These are phyloP conservation scores for Penicilliopsis zonata DNA, from an alignment of 495 filamentous ascomycete species.

Conservation along the genomic window DNA sequence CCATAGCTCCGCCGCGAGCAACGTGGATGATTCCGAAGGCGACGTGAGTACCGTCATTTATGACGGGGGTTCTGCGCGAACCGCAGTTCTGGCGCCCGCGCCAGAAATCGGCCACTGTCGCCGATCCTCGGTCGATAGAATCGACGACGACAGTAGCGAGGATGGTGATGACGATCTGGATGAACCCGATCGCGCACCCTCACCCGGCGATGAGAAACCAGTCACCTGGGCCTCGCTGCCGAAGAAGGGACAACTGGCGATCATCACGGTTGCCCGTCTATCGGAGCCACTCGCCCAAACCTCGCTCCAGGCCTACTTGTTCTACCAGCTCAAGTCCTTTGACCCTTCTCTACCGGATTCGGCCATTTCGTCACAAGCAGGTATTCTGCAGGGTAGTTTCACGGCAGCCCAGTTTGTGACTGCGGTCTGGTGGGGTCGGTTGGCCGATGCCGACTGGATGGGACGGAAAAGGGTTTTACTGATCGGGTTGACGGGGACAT, in stretches of 20 bases:
- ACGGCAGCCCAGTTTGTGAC: constrained; percentile 69
- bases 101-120: constrained; percentile 9
- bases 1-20: constrained; percentile 2
- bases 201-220: constrained; percentile 19
- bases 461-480: constrained; percentile 70
- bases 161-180: constrained; percentile 6
- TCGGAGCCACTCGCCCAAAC: constrained; percentile 74
- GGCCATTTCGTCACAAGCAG: constrained; percentile 63
- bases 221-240: constrained; percentile 62
- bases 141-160: constrained; percentile 6
- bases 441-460: constrained; percentile 55
- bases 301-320: constrained; percentile 63
- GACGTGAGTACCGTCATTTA: constrained; percentile 10
- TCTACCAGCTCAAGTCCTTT: constrained; percentile 60
- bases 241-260: constrained; percentile 59
- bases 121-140: constrained; percentile 8
- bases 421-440: constrained; percentile 66
- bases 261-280: constrained; percentile 61
- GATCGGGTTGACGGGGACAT: constrained; percentile 62
- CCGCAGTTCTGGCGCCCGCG: constrained; percentile 6
- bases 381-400: constrained; percentile 62
- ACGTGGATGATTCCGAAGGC: constrained; percentile 5
- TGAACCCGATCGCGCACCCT: background rate
- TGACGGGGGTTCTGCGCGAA: constrained; percentile 3
- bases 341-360: constrained; percentile 50